Percentiles rank a stretch among this genome's conserved stretches.
Evolutionary conservation across 2,329 filamentous ascomycete species (phyloP).

Genomic region (Colletotrichum scovillei): DNA sequence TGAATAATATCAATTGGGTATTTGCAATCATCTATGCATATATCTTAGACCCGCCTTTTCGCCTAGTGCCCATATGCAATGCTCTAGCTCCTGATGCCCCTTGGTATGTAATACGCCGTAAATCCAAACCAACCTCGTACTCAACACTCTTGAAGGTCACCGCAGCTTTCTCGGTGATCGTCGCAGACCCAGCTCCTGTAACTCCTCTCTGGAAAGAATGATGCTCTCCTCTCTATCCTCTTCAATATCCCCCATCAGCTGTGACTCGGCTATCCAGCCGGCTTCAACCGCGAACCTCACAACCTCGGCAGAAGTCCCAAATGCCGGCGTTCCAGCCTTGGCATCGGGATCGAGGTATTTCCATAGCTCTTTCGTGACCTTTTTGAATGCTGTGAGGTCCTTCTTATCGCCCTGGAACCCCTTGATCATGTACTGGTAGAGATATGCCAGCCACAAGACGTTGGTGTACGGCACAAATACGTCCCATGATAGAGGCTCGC

Average conservation of each 20-base stretch:
- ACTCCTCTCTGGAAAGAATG: constrained; percentile 46
- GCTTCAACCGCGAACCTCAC: constrained; percentile 68
- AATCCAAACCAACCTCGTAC: background rate
- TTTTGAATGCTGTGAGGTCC: constrained; percentile 58
- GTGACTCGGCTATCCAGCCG: constrained; percentile 66
- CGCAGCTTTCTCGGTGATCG: constrained; percentile 10
- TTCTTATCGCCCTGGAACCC: constrained; percentile 60
- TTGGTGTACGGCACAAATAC: constrained; percentile 71
- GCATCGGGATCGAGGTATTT: constrained; percentile 64
- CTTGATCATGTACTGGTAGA: constrained; percentile 64
- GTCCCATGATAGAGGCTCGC: constrained; percentile 62
- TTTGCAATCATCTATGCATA: background rate
- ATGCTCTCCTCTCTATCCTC: constrained; percentile 54
- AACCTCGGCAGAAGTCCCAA: constrained; percentile 66
- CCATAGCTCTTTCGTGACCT: constrained; percentile 64
- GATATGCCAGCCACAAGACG: constrained; percentile 72
- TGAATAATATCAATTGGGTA: background rate
- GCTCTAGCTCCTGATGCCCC: background rate
- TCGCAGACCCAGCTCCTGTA: constrained; percentile 32
- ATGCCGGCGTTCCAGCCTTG: constrained; percentile 58
- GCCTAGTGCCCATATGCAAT: background rate
- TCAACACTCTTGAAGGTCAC: background rate
- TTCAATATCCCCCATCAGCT: constrained; percentile 53
- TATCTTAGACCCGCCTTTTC: background rate
- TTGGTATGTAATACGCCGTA: background rate